These are phyloP conservation scores for Amesomyces nigricolor DNA, from an alignment of 2,329 filamentous ascomycete species.

Conservation along the genomic window DNA sequence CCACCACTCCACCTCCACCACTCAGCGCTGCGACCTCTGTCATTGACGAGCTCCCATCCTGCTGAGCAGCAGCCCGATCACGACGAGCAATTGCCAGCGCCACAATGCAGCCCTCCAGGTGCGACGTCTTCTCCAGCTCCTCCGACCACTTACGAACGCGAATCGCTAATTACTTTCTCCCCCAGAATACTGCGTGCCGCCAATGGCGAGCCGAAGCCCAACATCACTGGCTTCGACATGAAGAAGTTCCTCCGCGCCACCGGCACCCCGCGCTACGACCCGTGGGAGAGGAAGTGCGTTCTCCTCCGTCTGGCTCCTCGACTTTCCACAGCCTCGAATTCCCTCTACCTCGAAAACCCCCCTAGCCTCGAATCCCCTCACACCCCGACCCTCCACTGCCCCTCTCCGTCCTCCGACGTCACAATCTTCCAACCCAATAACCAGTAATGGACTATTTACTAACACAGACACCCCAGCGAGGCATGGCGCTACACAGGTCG, in stretches of 20 bases:
- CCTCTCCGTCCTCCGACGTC: background rate
- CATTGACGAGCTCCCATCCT: background rate
- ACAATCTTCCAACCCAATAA: background rate
- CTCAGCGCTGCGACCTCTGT: constrained; percentile 8
- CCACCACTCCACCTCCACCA: background rate
- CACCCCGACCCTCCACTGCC: background rate
- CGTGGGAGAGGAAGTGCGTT: constrained; percentile 60
- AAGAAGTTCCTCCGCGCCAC: constrained; percentile 70
- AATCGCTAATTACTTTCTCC: background rate
- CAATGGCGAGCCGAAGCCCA: constrained; percentile 50
- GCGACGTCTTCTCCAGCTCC: background rate
- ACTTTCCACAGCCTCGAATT: no score
- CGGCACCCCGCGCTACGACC: constrained; percentile 57
- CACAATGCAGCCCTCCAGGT: constrained; percentile 32
- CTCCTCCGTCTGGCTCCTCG: background rate
- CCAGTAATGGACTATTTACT: background rate
- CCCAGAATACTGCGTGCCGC: constrained; percentile 47
- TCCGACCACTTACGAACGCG: background rate
- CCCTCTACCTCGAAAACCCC: background rate
- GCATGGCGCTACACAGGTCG: constrained; percentile 88
- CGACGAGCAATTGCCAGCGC: constrained; percentile 25
- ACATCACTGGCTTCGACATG: constrained; percentile 90
- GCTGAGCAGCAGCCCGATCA: constrained; percentile 13
- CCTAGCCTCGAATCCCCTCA: background rate
- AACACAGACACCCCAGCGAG: constrained; percentile 55